Evolutionary conservation across 169 alveolate species (phyloP).

Genomic region (Toxoplasma gondii): DNA sequence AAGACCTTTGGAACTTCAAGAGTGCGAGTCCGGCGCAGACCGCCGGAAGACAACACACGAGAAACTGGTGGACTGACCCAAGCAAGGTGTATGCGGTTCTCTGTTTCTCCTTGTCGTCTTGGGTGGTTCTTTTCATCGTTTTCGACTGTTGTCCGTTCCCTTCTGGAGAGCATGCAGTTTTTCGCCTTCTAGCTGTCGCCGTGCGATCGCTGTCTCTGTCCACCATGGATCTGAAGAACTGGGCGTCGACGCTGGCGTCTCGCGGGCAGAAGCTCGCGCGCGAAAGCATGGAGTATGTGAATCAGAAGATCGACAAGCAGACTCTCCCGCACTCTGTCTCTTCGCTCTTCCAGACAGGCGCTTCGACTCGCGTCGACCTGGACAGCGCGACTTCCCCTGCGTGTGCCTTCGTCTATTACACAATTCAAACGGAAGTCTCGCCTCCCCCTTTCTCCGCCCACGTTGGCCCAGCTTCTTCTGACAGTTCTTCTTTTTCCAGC

Average conservation of each 20-base stretch:
- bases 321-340: background rate
- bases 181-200: background rate
- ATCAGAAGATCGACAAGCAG: slow-evolving; percentile 16
- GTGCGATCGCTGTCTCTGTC: background rate
- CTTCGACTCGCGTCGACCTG: background rate
- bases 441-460: slow-evolving; percentile 17
- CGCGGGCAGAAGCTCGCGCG: slow-evolving; percentile 48
- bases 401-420: background rate
- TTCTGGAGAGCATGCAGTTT: background rate
- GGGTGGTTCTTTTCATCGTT: background rate
- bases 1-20: no score
- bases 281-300: slow-evolving; percentile 43
- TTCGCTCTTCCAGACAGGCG: background rate
- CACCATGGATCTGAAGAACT: slow-evolving; percentile 37
- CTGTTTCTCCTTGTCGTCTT: background rate
- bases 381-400: background rate
- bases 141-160: background rate
- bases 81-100: no score
- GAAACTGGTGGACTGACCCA: no score
- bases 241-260: slow-evolving; percentile 41
- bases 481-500: background rate
- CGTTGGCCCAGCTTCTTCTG: background rate
- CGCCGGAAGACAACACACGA: no score
- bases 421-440: background rate
- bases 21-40: no score